Evolutionary conservation across 306 rosid species (phyloP).

Genomic region (Mucuna pruriens): DNA sequence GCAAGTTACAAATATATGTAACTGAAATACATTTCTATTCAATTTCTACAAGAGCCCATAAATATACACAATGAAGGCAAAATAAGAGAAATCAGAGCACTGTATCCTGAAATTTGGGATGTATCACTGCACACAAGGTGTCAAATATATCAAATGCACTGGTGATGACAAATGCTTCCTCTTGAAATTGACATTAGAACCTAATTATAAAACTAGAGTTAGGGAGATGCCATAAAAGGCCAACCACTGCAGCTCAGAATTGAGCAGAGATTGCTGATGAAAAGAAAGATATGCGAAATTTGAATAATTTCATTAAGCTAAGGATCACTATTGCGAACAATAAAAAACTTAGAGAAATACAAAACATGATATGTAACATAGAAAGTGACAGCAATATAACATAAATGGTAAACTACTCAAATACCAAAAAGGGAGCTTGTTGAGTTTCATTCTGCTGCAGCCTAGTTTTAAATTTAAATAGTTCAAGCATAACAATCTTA

Average conservation of each 20-base stretch:
- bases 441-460: neutral
- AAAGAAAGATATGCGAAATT: neutral
- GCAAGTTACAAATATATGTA: neutral
- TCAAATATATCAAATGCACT: conserved; percentile 7
- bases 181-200: conserved; percentile 7
- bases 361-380: neutral
- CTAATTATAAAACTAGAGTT: neutral
- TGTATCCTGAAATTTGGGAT: neutral
- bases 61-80: conserved; percentile 3
- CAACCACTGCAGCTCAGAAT: neutral
- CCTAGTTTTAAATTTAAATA: conserved; percentile 22
- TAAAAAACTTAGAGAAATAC: neutral
- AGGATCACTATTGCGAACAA: neutral
- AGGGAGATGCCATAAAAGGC: conserved; percentile 20
- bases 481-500: neutral
- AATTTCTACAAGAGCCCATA: neutral
- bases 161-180: neutral
- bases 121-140: neutral
- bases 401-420: no score
- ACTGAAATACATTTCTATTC: neutral
- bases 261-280: neutral
- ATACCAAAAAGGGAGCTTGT: neutral
- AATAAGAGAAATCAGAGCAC: conserved; percentile 15
- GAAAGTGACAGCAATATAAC: no score
- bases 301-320: neutral